These are phyloP conservation scores for Neoboletus magnificus DNA, from an alignment of 768 basidiomycete genomes.

Conservation along the genomic window DNA sequence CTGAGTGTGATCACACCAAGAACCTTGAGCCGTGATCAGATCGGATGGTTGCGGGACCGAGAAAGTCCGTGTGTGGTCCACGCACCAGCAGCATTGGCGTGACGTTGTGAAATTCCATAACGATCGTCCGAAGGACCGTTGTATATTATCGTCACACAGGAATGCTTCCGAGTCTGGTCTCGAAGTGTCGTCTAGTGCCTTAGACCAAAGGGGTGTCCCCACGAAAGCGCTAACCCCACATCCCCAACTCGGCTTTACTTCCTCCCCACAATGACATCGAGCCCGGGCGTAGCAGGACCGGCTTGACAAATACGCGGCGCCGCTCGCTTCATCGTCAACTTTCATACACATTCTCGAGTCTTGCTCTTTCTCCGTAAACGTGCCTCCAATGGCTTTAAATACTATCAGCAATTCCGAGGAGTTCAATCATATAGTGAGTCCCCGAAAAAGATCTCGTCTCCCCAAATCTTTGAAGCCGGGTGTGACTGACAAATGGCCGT, in stretches of 20 bases:
- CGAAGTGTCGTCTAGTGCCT: neutral
- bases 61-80: neutral
- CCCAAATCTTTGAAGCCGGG: neutral
- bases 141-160: neutral
- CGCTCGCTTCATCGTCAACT: neutral
- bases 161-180: neutral
- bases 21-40: neutral
- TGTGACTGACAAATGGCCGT: neutral
- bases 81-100: neutral
- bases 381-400: constrained; percentile 13
- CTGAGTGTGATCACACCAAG: neutral
- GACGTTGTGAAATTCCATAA: neutral
- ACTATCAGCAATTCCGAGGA: constrained; percentile 18
- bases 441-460: neutral
- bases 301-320: neutral
- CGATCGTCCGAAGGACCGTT: neutral
- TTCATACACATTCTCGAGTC: neutral
- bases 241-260: neutral
- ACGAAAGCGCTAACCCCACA: neutral
- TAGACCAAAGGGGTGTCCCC: neutral
- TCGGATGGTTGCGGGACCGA: neutral
- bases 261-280: neutral
- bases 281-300: neutral
- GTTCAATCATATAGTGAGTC: constrained; percentile 20
- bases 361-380: neutral